Conservation (phyloP, 2,329 filamentous ascomycete species). For the Aspergillaceae sp. region DNA sequence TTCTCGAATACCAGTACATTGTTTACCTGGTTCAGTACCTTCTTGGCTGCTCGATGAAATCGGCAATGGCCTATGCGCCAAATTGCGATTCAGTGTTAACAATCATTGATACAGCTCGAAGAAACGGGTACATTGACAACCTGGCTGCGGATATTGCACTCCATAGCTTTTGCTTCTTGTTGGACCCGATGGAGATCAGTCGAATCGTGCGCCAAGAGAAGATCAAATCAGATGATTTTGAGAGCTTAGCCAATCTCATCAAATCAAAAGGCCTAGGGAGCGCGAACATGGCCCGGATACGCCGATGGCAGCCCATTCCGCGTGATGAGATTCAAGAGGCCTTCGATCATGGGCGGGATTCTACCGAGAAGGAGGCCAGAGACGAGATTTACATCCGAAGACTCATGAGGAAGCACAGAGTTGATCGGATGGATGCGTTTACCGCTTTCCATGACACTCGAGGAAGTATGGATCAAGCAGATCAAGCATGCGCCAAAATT, state of each 20-base stretch:
- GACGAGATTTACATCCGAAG: not conserved
- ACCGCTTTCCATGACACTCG: not conserved
- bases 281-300: not conserved
- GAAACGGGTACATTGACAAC: not conserved
- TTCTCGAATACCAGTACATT: not conserved
- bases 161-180: not conserved
- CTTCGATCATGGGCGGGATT: not conserved
- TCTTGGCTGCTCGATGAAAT: not conserved
- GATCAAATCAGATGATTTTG: not conserved
- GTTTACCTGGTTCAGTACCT: not conserved
- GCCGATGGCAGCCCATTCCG: not conserved
- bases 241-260: not conserved
- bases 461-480: not conserved
- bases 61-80: not conserved
- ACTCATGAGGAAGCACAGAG: slow-evolving; percentile 1
- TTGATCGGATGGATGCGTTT: not conserved
- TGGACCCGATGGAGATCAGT: not conserved
- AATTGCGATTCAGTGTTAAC: not conserved
- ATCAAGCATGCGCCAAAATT: not conserved
- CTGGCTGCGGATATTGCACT: not conserved
- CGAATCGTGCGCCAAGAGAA: not conserved
- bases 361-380: not conserved
- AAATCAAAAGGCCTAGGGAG: not conserved
- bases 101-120: not conserved
- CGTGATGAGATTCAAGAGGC: not conserved